phyloP scores from a whole-genome alignment of 2,329 filamentous ascomycete species.

The Penicillium sp. region DNA sequence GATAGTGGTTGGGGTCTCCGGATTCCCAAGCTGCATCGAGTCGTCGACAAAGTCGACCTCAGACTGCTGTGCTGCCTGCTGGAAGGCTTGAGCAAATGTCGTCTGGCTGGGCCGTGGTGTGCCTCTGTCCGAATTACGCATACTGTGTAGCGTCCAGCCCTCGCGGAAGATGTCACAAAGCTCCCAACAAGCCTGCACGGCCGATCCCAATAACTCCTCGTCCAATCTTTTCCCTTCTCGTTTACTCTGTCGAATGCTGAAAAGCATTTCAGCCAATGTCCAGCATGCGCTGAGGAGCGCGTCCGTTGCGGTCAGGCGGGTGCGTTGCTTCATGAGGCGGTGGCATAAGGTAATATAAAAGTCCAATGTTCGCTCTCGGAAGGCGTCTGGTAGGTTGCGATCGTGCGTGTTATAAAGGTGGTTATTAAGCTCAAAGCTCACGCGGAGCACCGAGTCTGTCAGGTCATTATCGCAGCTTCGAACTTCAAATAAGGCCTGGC shows the following conservation, averaged over 20 bases:
- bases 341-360: conserved; percentile 95
- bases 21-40: conserved; percentile 42
- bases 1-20: conserved; percentile 91
- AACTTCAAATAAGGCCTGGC: conserved; percentile 85
- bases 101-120: conserved; percentile 81
- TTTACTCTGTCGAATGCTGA: conserved; percentile 80
- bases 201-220: conserved; percentile 81
- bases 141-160: conserved; percentile 78
- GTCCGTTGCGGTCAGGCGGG: conserved; percentile 76
- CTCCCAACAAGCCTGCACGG: conserved; percentile 92
- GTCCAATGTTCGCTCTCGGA: conserved; percentile 84
- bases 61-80: conserved; percentile 50
- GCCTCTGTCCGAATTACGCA: conserved; percentile 69
- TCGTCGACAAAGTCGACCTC: conserved; percentile 34
- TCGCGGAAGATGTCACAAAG: conserved; percentile 90
- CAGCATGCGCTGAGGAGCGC: conserved; percentile 82
- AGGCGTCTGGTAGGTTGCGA: conserved; percentile 76
- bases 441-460: conserved; percentile 81
- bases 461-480: conserved; percentile 74
- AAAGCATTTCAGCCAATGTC: conserved; percentile 89
- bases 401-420: conserved; percentile 94
- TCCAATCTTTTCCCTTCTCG: conserved; percentile 72
- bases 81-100: conserved; percentile 63
- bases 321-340: conserved; percentile 91
- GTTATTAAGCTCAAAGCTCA: conserved; percentile 94